Evolutionary conservation across 768 basidiomycete genomes (phyloP), one percentile per base, ranked within the genome.

Genomic region (Amanita pallidorosea): DNA sequence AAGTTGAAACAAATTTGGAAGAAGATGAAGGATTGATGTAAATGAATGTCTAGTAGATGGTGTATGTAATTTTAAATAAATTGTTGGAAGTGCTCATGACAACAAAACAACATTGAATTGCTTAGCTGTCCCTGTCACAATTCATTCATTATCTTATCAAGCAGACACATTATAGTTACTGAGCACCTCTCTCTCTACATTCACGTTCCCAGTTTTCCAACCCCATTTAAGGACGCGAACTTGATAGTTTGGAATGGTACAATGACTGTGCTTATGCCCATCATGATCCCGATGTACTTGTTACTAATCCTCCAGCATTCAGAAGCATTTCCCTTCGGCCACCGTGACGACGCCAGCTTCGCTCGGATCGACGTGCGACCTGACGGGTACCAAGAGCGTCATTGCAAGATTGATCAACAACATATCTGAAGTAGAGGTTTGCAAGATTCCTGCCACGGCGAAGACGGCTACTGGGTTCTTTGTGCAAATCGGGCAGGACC

Each of bases 321-420:
- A 66, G 45, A 33, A 45, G 1, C 53, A 64, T 23, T 74, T 75
- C 47, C 63, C 72, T 5, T 36, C 45, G 1, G 70, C 67, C 66
- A 67, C 60, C 25, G 52, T 70, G 15, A 69, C 72, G 4, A 20
- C 35, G 15, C 46, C 46, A 5, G 18, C 22, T 20, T 37, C 46
- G 35, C 45, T 17, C 11, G 61, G 71, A 4, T 74, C 75, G 4
- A 62, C 67, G 0, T 77, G 75, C 52, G 18, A 44, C 2, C 64
- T 76, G 15, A 70, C 67, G 5, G 74, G 73, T 0, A 72, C 71
- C 6, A 67, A 61, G 35, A 76, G 75, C 41, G 63, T 77, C 18
- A 67, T 73, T 4, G 75, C 73, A 27, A 62, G 74, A 18, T 58
- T 71, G 25, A 53, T 74, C 27, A 77, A 77, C 51, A 64, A 67